Evolutionary conservation across 441 rosid genomes (phyloP).

Genomic region (Mallotus repandus): DNA sequence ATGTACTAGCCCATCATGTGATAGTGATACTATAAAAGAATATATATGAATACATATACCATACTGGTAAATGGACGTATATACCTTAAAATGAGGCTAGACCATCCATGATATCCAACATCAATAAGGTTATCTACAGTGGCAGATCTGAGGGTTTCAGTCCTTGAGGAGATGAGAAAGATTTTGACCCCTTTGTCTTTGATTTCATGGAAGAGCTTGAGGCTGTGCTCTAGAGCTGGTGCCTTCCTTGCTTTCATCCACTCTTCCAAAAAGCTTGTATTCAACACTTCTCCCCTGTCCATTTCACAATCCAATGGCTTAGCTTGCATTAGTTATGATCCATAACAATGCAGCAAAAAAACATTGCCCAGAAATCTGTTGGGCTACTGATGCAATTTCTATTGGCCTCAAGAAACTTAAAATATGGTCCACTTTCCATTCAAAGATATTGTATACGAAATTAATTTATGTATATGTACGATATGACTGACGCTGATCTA

Average conservation of each 20-base stretch:
- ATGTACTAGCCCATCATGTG: no score
- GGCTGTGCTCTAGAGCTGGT: constrained; percentile 55
- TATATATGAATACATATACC: no score
- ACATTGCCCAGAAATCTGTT: neutral
- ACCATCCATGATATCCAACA: constrained; percentile 87
- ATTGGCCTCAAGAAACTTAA: no score
- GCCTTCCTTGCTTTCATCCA: constrained; percentile 68
- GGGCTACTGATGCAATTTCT: no score
- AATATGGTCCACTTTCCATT: no score
- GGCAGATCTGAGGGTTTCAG: constrained; percentile 62
- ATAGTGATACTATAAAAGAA: no score
- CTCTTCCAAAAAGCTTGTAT: constrained; percentile 46
- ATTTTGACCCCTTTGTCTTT: constrained; percentile 67
- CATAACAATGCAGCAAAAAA: neutral
- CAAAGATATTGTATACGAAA: no score
- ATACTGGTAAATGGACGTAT: neutral
- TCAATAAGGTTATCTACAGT: constrained; percentile 77
- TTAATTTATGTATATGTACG: no score
- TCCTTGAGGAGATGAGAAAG: constrained; percentile 71
- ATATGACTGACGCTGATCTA: no score
- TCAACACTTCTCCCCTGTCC: constrained; percentile 63
- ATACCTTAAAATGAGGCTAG: constrained; percentile 63
- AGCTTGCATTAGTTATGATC: neutral
- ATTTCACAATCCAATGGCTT: neutral
- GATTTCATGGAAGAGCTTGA: constrained; percentile 53